Evolutionary conservation across 495 filamentous ascomycete species (phyloP), one percentile per base, ranked within the genome.

Genomic region (Podospora australis): DNA sequence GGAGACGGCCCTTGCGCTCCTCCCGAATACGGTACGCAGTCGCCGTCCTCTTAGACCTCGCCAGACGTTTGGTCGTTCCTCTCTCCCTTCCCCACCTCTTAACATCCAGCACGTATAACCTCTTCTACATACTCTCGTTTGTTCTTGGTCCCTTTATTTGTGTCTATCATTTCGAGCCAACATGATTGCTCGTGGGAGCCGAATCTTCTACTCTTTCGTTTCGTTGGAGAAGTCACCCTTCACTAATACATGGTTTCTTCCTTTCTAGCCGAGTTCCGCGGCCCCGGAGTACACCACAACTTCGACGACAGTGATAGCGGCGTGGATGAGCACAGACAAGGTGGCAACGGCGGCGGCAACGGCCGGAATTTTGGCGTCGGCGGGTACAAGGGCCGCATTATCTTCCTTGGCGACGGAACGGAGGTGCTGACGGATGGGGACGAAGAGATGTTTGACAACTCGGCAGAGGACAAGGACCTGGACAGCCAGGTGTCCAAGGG

Each of bases 1-100:
- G 92, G 92, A 66, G 94, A 98, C 72, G 92, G 92, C 63, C 92
- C 94, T 66, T 96, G 92, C 74, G 92, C 92, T 69, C 92, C 92
- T 71, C 92, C 91, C 58, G 92, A 98, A 84, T 98, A 97, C 75
- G 92, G 92, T 86, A 95, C 86, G 89, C 58, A 65, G 28, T 41
- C 50, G 46, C 50, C 58, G 24, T 54, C 55, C 45, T 48, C 55
- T 58, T 58, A 40, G 59, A 49, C n/a, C 42, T 9, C 19, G 28
- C 39, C 17, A 26, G 21, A 25, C n/a, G 21, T 52, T 24, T 40
- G 20, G 16, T 45, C 30, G n/a, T 43, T 39, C 40, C 23, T 35
- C 17, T 25, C 24, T 19, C 38, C 36, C 20, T 20, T 39, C 44
- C 11, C 21, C 42, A 21, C 22, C 16, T 14, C 35, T 42, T 34